phyloP scores from a whole-genome alignment of 176 grass and related monocot genomes.

The Eragrostis nindensis region DNA sequence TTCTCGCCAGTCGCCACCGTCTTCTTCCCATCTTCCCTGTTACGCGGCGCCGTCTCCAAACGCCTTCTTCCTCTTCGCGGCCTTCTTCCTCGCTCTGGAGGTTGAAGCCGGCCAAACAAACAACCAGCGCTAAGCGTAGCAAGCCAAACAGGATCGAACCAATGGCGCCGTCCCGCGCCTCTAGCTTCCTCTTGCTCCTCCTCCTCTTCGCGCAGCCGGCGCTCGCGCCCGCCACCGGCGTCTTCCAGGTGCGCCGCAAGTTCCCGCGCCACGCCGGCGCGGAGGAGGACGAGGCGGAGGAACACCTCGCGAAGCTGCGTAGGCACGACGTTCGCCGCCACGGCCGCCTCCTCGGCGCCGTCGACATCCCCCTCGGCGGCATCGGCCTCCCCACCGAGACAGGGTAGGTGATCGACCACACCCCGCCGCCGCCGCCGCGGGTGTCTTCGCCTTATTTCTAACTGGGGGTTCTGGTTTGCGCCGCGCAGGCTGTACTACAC shows the following conservation, averaged over 20 bases:
- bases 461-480: background rate
- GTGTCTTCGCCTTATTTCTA: background rate
- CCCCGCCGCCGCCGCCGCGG: background rate
- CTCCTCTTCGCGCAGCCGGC: slow-evolving; percentile 24
- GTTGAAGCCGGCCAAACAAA: background rate
- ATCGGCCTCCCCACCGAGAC: slow-evolving; percentile 69
- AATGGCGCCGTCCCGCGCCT: background rate
- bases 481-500: slow-evolving; percentile 80
- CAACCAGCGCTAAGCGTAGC: background rate
- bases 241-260: slow-evolving; percentile 81
- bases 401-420: slow-evolving; percentile 32
- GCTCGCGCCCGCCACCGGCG: slow-evolving; percentile 44
- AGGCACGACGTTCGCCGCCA: slow-evolving; percentile 60
- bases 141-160: background rate
- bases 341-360: slow-evolving; percentile 54
- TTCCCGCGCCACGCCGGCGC: slow-evolving; percentile 42
- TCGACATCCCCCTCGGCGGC: slow-evolving; percentile 81
- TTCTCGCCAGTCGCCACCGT: background rate
- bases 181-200: background rate
- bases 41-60: background rate
- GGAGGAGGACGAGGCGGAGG: background rate
- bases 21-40: background rate
- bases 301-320: slow-evolving; percentile 45
- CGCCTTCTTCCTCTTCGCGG: background rate
- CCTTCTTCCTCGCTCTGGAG: background rate